phyloP scores from a whole-genome alignment of 495 filamentous ascomycete species.

The Penicillium turbatum region DNA sequence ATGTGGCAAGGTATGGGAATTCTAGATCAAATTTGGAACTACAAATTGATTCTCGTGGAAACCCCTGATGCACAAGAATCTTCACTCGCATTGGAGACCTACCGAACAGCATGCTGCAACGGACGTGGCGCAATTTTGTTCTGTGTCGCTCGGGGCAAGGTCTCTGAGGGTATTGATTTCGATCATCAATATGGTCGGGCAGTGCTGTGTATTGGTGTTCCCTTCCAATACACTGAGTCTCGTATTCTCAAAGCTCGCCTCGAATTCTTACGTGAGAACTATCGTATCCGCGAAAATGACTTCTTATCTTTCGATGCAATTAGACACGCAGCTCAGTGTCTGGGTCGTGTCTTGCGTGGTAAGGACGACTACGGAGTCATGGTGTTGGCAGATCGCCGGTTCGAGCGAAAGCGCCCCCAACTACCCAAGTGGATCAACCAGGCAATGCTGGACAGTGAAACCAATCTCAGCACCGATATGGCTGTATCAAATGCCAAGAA shows the following conservation, averaged over 20 bases:
- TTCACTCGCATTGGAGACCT: slow-evolving; percentile 90
- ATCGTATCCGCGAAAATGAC: slow-evolving; percentile 95
- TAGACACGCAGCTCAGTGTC: slow-evolving; percentile 94
- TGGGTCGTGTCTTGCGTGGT: slow-evolving; percentile 90
- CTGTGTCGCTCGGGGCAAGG: slow-evolving; percentile 94
- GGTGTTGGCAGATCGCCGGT: slow-evolving; percentile 91
- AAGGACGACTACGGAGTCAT: slow-evolving; percentile 99
- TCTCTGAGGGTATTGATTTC: slow-evolving; percentile 97
- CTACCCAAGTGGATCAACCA: slow-evolving; percentile 97
- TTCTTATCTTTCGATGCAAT: slow-evolving; percentile 99
- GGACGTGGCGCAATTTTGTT: slow-evolving; percentile 89
- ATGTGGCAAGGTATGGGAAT: slow-evolving; percentile 99
- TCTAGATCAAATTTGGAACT: slow-evolving; percentile 97
- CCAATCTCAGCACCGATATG: slow-evolving; percentile 92
- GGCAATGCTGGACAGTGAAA: slow-evolving; percentile 75
- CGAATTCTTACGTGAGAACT: slow-evolving; percentile 93
- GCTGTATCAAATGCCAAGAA: slow-evolving; percentile 82
- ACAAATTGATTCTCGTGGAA: slow-evolving; percentile 97
- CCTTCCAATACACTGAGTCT: slow-evolving; percentile 98
- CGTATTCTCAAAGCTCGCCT: slow-evolving; percentile 94
- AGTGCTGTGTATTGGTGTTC: slow-evolving; percentile 94
- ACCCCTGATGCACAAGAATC: slow-evolving; percentile 98
- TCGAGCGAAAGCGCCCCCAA: slow-evolving; percentile 82
- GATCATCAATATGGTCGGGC: slow-evolving; percentile 98
- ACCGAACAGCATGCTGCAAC: slow-evolving; percentile 95